Base-by-base conservation (phyloP, 352 stramenopile species). In the Pythium aphanidermatum region DNA sequence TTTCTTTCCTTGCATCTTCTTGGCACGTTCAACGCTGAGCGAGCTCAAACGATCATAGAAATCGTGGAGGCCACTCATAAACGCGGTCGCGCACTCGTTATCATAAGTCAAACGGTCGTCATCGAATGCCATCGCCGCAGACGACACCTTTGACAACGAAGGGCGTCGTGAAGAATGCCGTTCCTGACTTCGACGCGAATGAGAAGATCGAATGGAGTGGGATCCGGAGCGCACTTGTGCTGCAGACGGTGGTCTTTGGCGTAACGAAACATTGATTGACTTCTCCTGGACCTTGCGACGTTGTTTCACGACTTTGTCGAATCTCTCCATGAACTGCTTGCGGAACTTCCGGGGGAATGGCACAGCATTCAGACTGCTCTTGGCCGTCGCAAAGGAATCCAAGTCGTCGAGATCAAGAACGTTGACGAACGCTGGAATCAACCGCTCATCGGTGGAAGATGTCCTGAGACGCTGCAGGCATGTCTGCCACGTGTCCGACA, bases 271-370 rank as follows among this genome's bases (percentile, higher is more conserved):
- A 10, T 68, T 65, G 31, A 39, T 65, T 29, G 66, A 57, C 33
- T 81, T 87, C 24, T 74, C 35, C 13, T 83, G 70, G 37, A 72
- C 46, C 46, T 84, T 83, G 34, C 78, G 74, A 1, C 74, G 68
- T 25, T 83, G 61, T 32, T 74, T 83, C 11, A 67, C 74, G 27
- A 77, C 49, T 40, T 88, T 86, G 25, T 87, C 74, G 13, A 92
- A 79, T 2, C 65, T 60, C 32, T 88, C 75, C 23, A 92, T 37
- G 30, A 92, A 83, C 54, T 87, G 76, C 21, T 78, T 74, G 14
- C 79, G 64, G 72, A 75, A 81, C 48, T 92, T 92, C 25, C 76
- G 75, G 6, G 79, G 79, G 43, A 89, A 54, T 1, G 60, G 67
- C 16, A 86, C 60, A 0, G 79, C 70, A 38, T 80, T 83, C 4